Evolutionary conservation across 1,284 basidiomycete genomes (phyloP), one percentile per base, ranked within the genome.

Genomic region (Leccinum holopus): DNA sequence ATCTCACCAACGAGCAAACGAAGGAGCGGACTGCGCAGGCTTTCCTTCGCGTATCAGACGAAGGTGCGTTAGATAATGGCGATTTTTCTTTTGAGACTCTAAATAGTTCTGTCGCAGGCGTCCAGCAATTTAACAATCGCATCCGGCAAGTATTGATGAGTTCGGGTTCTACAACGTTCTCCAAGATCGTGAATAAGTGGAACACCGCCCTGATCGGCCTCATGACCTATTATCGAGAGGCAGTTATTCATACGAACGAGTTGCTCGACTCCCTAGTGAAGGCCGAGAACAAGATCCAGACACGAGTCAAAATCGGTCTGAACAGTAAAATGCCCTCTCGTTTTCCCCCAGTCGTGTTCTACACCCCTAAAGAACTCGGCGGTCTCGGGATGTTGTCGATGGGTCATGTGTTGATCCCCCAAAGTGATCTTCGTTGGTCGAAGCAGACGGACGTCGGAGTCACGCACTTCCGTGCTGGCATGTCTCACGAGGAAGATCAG

Each of bases 181-280:
- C 94, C 65, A 99, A 99, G 84, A 98, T 99, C 71, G 92, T 98
- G 74, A 99, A 99, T 83, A 98, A 98, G 80, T 98, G 95, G 95
- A 98, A 98, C 77, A 97, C 95, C 2, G 93, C 94, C 10, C 85
- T 97, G 60, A 97, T 96, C 67, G 94, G 94, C 65, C 79, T 96
- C 37, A 95, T 97, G 94, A 98, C 96, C 0, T 99, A 98, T 80
- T 99, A 98, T 79, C 93, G 97, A 65, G 97, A 99, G 75, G 97
- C 96, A n/a, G 95, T 98, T 65, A 94, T 98, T 64, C 94, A 97
- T 75, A 99, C 97, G 37, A 95, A 95, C 71, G 96, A 98, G 78
- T 84, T 99, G 30, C 84, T 98, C 59, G 95, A 98, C 73, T 85
- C 94, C 1, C 82, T 98, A 51, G 95, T 98, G 73, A 98, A 98